Evolutionary conservation across 805 yeast genomes (phyloP).

Genomic region (Teunomyces panamensis): DNA sequence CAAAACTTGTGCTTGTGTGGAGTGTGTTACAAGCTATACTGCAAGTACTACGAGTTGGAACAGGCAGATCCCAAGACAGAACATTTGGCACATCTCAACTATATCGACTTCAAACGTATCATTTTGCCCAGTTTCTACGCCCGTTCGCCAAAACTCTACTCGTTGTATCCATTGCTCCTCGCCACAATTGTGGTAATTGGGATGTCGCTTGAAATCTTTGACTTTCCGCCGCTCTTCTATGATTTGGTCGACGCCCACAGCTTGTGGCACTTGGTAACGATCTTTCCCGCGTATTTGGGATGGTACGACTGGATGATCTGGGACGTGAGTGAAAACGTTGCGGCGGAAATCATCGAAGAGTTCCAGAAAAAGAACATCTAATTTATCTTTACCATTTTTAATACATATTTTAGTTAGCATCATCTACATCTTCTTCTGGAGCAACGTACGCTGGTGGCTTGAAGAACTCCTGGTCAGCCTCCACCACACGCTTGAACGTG

Average conservation of each 20-base stretch:
- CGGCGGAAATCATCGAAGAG: not conserved
- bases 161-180: slow-evolving; percentile 37
- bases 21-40: slow-evolving; percentile 26
- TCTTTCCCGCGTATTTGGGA: slow-evolving; percentile 40
- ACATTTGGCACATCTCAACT: slow-evolving; percentile 25
- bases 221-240: slow-evolving; percentile 66
- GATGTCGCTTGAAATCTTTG: slow-evolving; percentile 88
- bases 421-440: slow-evolving; percentile 25
- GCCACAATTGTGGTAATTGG: slow-evolving; percentile 55
- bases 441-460: slow-evolving; percentile 71
- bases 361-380: not conserved
- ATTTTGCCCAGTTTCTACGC: slow-evolving; percentile 30
- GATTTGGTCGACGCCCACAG: slow-evolving; percentile 88
- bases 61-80: slow-evolving; percentile 9
- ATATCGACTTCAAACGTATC: slow-evolving; percentile 19
- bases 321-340: slow-evolving; percentile 36
- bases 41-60: slow-evolving; percentile 27
- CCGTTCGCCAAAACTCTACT: slow-evolving; percentile 35
- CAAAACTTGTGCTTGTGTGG: slow-evolving; percentile 53
- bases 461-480: slow-evolving; percentile 62
- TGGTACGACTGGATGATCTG: slow-evolving; percentile 48
- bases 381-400: not conserved
- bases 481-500: slow-evolving; percentile 41
- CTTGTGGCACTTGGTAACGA: slow-evolving; percentile 88
- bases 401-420: not conserved